These are phyloP conservation scores for Auriscalpium vulgare DNA, from an alignment of 768 basidiomycete genomes.

Conservation along the genomic window DNA sequence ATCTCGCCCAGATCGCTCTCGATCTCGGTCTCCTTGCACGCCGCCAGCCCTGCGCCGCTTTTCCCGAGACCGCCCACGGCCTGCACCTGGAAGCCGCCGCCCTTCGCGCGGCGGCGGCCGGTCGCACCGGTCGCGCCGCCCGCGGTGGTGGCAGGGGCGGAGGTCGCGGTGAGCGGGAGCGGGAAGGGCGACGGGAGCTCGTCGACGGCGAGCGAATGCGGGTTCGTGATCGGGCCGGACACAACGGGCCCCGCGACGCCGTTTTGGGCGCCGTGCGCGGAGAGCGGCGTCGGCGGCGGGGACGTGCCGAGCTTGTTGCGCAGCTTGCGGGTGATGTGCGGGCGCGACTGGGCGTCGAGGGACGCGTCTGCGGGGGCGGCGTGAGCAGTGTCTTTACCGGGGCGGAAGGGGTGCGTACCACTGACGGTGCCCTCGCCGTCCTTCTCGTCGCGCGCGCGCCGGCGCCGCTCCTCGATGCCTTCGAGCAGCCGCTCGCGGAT, in stretches of 20 bases:
- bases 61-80: constrained; percentile 66
- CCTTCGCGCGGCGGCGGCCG: constrained; percentile 29
- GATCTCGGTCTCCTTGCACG: constrained; percentile 59
- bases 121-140: constrained; percentile 19
- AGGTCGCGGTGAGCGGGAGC: constrained; percentile 54
- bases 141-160: constrained; percentile 26
- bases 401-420: constrained; percentile 32
- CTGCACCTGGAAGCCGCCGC: constrained; percentile 44
- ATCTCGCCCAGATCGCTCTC: constrained; percentile 76
- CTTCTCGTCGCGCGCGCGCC: constrained; percentile 79
- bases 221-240: constrained; percentile 64
- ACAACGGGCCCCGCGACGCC: constrained; percentile 27
- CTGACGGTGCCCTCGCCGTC: constrained; percentile 79
- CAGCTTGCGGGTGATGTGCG: constrained; percentile 77
- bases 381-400: not conserved
- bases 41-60: constrained; percentile 49
- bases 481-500: constrained; percentile 74
- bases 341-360: constrained; percentile 67
- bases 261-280: constrained; percentile 30
- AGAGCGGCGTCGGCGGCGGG: constrained; percentile 68
- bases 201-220: constrained; percentile 79
- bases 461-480: constrained; percentile 75
- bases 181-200: constrained; percentile 85
- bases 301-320: constrained; percentile 73
- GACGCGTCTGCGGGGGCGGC: constrained; percentile 44